Evolutionary conservation across 768 basidiomycete species (phyloP), one percentile per base, ranked within the genome.

Genomic region (Infundibulicybe gibba): DNA sequence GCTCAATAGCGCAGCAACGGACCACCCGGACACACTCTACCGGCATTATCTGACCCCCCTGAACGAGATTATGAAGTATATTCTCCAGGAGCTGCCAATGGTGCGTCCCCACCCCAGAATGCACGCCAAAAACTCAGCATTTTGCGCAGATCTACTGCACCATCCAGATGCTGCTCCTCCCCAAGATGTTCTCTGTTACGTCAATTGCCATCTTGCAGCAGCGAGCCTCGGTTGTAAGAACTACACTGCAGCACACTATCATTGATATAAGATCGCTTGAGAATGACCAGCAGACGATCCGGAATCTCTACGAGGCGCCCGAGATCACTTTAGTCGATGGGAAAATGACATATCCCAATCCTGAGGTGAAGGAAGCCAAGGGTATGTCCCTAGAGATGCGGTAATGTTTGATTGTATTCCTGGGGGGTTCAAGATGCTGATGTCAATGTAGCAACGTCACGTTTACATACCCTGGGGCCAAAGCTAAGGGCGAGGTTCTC

Each of bases 381-480:
- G 64, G 65, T 0, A 66, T 67, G 66, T 51, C 54, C 1, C 54
- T 67, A 17, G 61, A 64, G 38, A 41, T 67, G 15, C 53, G 49
- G 65, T 64, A 52, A 49, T n/a, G 40, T 20, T 43, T 14, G 8
- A 10, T 31, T 38, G 5, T 33, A 16, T 38, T n/a, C 32, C 30
- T 25, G 10, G 17, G 21, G 16, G 19, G 37, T 19, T 47, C 14
- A 42, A 16, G 8, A 14, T n/a, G 0, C 30, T 12, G 40, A 14
- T 25, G 13, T 37, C 21, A 41, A 19, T 30, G 13, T 44, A 83
- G 82, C 15, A 55, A 80, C 42, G 69, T 83, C 0, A 63, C 64
- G 0, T 84, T 84, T 48, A 57, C 63, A 9, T 85, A 85, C 52
- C 79, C 80, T 0, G 72, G 67, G 16, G 63, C 62, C 43, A 63